A percentile compares a stretch with the other conserved stretches of the same genome.
Evolutionary conservation across 257 asterid genomes (phyloP).

Genomic region (Striga asiatica): DNA sequence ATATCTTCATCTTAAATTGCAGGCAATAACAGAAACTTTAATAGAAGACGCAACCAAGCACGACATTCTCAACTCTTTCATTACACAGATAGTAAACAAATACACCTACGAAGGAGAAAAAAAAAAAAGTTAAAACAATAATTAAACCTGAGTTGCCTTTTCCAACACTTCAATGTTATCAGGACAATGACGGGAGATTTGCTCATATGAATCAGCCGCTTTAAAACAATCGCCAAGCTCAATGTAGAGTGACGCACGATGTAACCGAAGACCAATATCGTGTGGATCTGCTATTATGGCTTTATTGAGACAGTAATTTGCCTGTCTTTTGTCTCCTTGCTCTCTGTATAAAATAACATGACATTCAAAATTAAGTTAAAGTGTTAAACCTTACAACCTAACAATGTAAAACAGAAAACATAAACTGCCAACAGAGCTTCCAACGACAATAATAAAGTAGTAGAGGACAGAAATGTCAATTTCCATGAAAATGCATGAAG

Average conservation of each 20-base stretch:
- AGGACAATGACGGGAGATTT: slow-evolving; percentile 53
- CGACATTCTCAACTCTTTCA: not conserved
- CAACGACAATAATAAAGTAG: no score
- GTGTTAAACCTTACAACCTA: no score
- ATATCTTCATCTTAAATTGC: not conserved
- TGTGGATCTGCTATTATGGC: slow-evolving; percentile 76
- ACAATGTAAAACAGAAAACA: not conserved
- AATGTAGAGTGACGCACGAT: slow-evolving; percentile 54
- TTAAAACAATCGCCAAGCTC: slow-evolving; percentile 56
- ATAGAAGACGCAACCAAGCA: not conserved
- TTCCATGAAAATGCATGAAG: no score
- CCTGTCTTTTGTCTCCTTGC: slow-evolving; percentile 54
- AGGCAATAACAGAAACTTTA: slow-evolving; percentile 5
- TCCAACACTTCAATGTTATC: slow-evolving; percentile 35
- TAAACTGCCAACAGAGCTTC: not conserved
- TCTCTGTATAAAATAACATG: slow-evolving; percentile 30
- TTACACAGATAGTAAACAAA: not conserved
- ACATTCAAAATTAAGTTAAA: slow-evolving; percentile 5
- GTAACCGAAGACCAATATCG: slow-evolving; percentile 47
- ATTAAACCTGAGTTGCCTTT: slow-evolving; percentile 48
- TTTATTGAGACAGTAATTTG: slow-evolving; percentile 59
- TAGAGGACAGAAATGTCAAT: no score
- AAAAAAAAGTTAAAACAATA: not conserved
- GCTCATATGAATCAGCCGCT: slow-evolving; percentile 71
- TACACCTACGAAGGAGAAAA: no score